phyloP scores from a whole-genome alignment of 441 rosid species.

The Geranium incanum region DNA sequence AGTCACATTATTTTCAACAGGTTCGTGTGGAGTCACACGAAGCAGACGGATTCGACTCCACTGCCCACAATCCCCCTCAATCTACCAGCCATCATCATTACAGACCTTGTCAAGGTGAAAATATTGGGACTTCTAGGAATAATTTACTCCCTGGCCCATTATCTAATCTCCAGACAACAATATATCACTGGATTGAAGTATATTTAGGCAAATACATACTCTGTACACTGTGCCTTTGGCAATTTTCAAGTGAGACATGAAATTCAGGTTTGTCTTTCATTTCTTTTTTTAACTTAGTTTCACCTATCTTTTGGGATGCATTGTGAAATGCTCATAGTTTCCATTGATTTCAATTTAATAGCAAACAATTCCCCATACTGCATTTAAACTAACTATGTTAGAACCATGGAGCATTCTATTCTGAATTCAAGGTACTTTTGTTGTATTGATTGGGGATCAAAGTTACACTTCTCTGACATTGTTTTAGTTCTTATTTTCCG shows the following conservation, averaged over 20 bases:
- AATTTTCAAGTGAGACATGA: not conserved
- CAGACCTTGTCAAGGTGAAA: constrained; percentile 76
- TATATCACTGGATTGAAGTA: constrained; percentile 83
- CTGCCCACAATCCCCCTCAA: constrained; percentile 77
- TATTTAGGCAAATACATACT: constrained; percentile 47
- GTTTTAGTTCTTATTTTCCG: too few species aligned
- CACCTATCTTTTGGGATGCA: not conserved
- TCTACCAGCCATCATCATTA: constrained; percentile 74
- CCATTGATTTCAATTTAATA: too few species aligned
- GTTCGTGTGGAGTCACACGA: constrained; percentile 78
- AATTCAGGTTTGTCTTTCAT: not conserved
- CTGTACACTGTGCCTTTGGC: constrained; percentile 23
- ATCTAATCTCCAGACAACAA: constrained; percentile 89
- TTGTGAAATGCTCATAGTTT: too few species aligned
- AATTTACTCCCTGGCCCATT: constrained; percentile 69
- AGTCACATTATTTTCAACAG: constrained; percentile 88
- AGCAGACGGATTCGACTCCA: constrained; percentile 54
- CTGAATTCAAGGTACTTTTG: too few species aligned
- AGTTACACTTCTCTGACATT: too few species aligned
- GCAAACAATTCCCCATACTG: too few species aligned
- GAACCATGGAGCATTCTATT: too few species aligned
- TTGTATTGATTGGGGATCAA: too few species aligned
- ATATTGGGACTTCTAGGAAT: constrained; percentile 75
- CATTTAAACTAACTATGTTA: too few species aligned
- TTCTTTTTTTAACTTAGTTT: not conserved